phyloP scores from a whole-genome alignment of 2,329 filamentous ascomycete species.

The Epichloe festucae region DNA sequence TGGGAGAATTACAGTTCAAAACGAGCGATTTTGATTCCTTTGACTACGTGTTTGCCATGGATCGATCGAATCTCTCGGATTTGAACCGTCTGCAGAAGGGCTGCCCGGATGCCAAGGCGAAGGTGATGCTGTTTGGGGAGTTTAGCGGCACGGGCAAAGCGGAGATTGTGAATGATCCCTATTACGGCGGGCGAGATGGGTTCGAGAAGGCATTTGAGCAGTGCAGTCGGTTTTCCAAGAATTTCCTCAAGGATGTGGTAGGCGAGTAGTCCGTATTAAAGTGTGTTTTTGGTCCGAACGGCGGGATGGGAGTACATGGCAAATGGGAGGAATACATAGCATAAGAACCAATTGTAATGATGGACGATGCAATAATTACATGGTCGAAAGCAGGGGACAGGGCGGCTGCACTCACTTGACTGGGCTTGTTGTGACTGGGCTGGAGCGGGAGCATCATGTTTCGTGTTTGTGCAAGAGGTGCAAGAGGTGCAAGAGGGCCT shows the following conservation, averaged over 20 bases:
- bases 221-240: constrained; percentile 60
- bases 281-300: background rate
- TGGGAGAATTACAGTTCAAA: constrained; percentile 27
- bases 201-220: constrained; percentile 85
- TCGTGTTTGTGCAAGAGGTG: no score
- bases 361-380: no score
- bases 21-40: constrained; percentile 68
- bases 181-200: constrained; percentile 74
- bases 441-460: no score
- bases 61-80: constrained; percentile 65
- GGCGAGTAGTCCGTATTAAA: constrained; percentile 9
- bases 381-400: no score
- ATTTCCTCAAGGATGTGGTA: constrained; percentile 52
- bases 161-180: constrained; percentile 76
- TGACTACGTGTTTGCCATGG: constrained; percentile 95
- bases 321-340: background rate
- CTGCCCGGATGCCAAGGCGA: constrained; percentile 44
- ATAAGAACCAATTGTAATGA: no score
- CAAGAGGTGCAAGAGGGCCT: background rate
- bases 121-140: constrained; percentile 76
- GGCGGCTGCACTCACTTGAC: no score
- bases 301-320: no score
- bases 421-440: no score
- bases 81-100: constrained; percentile 47
- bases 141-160: constrained; percentile 50